A percentile compares a stretch with the other conserved stretches of the same genome.
These are phyloP conservation scores for Hirsutella minnesotensis DNA, from an alignment of 2,329 filamentous ascomycete genomes.

Conservation along the genomic window DNA sequence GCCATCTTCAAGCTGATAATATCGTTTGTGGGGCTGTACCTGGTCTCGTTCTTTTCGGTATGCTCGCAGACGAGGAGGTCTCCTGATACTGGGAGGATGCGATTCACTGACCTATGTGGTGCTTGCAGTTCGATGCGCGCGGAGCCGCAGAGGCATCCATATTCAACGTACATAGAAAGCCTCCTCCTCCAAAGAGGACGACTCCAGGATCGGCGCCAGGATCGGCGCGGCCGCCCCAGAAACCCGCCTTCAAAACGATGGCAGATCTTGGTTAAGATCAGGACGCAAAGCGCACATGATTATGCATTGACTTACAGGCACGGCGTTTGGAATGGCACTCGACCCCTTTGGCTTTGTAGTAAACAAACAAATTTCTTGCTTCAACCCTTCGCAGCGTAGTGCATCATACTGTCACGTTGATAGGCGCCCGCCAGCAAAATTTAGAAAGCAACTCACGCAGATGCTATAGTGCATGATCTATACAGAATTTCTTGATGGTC, in stretches of 20 bases:
- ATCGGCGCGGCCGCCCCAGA: slow-evolving; percentile 16
- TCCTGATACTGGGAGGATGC: neutral
- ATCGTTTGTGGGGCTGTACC: slow-evolving; percentile 47
- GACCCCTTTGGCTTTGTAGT: neutral
- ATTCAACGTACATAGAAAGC: slow-evolving; percentile 39
- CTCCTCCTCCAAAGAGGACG: slow-evolving; percentile 10
- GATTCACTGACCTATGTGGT: neutral
- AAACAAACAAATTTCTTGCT: too few species aligned
- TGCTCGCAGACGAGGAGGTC: slow-evolving; percentile 7
- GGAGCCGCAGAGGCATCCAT: slow-evolving; percentile 46
- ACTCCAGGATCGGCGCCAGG: slow-evolving; percentile 6
- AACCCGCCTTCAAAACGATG: slow-evolving; percentile 36
- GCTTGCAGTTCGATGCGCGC: slow-evolving; percentile 45
- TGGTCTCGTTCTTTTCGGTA: slow-evolving; percentile 50
- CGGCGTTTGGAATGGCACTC: neutral
- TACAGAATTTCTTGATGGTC: too few species aligned
- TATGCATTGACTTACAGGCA: neutral
- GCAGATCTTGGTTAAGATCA: slow-evolving; percentile 31
- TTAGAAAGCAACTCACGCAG: too few species aligned
- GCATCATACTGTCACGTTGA: too few species aligned
- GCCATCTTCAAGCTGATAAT: slow-evolving; percentile 37
- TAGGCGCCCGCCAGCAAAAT: too few species aligned
- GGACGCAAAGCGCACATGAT: neutral
- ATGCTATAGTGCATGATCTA: too few species aligned
- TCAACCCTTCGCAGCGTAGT: too few species aligned